Evolutionary conservation across 768 basidiomycete genomes (phyloP).

Genomic region (Lenzites betulinus): DNA sequence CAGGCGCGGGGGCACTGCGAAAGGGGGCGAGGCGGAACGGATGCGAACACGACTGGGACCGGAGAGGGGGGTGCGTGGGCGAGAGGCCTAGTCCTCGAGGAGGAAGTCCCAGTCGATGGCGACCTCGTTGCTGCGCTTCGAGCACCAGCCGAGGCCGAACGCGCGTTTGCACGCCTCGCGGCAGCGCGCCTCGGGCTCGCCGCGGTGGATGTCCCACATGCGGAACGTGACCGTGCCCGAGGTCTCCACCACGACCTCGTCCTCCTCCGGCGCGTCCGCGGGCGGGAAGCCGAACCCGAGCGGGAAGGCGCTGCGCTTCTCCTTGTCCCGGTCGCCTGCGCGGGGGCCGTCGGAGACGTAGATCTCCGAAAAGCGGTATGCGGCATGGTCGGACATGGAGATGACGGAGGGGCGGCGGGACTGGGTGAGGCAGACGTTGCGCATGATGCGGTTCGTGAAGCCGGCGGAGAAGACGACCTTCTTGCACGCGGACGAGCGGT

Average conservation of each 20-base stretch:
- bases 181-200: constrained; percentile 60
- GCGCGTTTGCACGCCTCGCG: constrained; percentile 64
- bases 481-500: constrained; percentile 43
- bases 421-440: constrained; percentile 34
- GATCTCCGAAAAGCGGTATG: constrained; percentile 25
- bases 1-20: constrained; percentile 2
- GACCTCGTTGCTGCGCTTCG: constrained; percentile 52
- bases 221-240: constrained; percentile 63
- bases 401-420: constrained; percentile 31
- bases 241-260: constrained; percentile 67
- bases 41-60: no score
- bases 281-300: constrained; percentile 6
- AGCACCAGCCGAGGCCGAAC: constrained; percentile 50
- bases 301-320: constrained; percentile 15
- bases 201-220: constrained; percentile 77
- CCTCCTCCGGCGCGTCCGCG: constrained; percentile 47
- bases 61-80: background rate
- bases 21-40: background rate
- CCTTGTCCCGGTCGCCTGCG: constrained; percentile 9
- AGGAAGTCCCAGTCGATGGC: constrained; percentile 80
- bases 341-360: constrained; percentile 25
- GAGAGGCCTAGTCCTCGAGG: constrained; percentile 54
- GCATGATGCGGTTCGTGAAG: constrained; percentile 65
- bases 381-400: constrained; percentile 21
- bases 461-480: constrained; percentile 60